Evolutionary conservation across 2,329 filamentous ascomycete species (phyloP).

Genomic region (Sporothrix schenckii): DNA sequence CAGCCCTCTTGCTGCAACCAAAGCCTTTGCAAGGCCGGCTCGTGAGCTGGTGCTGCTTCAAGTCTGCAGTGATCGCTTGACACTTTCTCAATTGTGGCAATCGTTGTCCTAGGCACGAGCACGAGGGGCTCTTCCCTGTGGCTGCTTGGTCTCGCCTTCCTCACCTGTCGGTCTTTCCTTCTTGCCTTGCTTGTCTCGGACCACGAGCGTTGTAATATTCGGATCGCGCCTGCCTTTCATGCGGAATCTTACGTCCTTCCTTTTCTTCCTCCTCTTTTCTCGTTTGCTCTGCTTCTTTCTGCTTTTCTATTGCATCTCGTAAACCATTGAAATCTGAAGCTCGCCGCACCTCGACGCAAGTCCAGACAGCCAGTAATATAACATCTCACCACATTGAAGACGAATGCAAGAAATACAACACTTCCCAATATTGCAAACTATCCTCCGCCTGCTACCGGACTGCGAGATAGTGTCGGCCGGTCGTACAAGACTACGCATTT

Average conservation of each 20-base stretch:
- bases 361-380: not conserved
- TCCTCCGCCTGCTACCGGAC: slow-evolving; percentile 4
- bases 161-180: slow-evolving; percentile 4
- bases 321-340: not conserved
- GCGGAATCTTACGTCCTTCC: slow-evolving; percentile 1
- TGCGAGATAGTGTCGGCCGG: slow-evolving; percentile 1
- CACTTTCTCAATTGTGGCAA: slow-evolving; percentile 17
- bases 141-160: slow-evolving; percentile 10
- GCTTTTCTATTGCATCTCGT: not conserved
- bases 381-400: not conserved
- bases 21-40: slow-evolving; percentile 1
- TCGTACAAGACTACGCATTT: too few species aligned
- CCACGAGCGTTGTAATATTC: slow-evolving; percentile 16
- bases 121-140: slow-evolving; percentile 30
- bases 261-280: not conserved
- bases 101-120: slow-evolving; percentile 29
- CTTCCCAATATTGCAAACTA: not conserved
- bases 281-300: slow-evolving; percentile 1
- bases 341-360: not conserved
- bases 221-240: slow-evolving; percentile 11
- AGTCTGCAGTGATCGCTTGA: slow-evolving; percentile 7
- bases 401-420: not conserved
- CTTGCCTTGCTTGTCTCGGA: slow-evolving; percentile 1
- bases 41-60: slow-evolving; percentile 22
- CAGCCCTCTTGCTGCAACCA: slow-evolving; percentile 8